A percentile compares a stretch with the other conserved stretches of the same genome.
These are phyloP conservation scores for Cryphonectria naterciae DNA, from an alignment of 2,329 filamentous ascomycete species.

Conservation along the genomic window DNA sequence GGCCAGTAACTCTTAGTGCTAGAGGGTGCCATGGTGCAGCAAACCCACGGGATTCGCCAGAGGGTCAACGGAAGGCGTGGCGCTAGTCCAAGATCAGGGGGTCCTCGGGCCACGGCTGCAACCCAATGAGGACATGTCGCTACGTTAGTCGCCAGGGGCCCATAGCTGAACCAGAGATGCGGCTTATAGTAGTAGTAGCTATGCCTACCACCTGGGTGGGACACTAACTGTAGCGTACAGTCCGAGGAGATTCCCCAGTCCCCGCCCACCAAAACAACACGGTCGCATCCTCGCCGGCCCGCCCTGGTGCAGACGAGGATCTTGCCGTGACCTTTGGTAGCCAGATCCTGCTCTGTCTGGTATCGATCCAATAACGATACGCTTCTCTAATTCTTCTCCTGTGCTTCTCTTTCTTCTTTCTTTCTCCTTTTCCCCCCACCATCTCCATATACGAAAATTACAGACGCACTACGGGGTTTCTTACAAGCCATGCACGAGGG, in stretches of 20 bases:
- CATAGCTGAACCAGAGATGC: constrained; percentile 13
- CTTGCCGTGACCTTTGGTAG: background rate
- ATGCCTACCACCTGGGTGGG: background rate
- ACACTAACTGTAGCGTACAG: background rate
- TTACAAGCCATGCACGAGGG: background rate
- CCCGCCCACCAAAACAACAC: background rate
- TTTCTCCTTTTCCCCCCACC: no score
- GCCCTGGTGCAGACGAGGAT: background rate
- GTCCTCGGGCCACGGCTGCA: constrained; percentile 16
- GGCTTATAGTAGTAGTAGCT: background rate
- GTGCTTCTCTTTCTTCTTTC: background rate
- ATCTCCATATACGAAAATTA: background rate
- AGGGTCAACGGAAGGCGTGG: background rate
- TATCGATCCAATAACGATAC: background rate
- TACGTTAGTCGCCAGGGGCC: background rate
- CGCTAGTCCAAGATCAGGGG: constrained; percentile 21
- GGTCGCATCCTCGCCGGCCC: constrained; percentile 1
- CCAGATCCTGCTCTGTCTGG: constrained; percentile 8
- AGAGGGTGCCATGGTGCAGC: constrained; percentile 22
- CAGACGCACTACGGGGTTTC: background rate
- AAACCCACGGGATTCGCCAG: constrained; percentile 26
- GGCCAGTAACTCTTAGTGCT: constrained; percentile 23
- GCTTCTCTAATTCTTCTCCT: background rate
- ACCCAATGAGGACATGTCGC: constrained; percentile 20
- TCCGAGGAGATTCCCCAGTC: background rate